Base-by-base conservation (phyloP, 495 filamentous ascomycete species). In the Aspergillus leporis region DNA sequence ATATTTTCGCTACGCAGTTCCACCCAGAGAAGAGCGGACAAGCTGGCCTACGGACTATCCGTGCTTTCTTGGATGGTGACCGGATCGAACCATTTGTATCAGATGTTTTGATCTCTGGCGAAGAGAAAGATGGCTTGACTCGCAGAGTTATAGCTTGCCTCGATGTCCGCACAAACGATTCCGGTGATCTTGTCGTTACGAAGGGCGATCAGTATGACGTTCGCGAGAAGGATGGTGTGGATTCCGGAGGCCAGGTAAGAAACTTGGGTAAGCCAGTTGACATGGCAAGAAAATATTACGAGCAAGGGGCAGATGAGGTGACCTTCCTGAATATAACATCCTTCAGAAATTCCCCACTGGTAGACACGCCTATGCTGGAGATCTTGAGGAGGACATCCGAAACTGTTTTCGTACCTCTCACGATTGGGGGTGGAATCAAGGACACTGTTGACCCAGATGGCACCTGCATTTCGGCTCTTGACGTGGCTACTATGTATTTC, bases 151-250 rank as follows among this genome's bases (percentile, higher is more conserved):
- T 98, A 67, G 94, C 95, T 4, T 98, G 94, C 67, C 84, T 98
- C 16, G 94, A 98, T 70, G 94, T 98, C 30, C 89, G 94, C 9
- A 85, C 94, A n/a, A 98, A 98, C 70, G 95, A 98, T 70, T 78
- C 89, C 49, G 95, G 95, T 5, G 95, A 98, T 71, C 75, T 98
- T 18, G 95, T 98, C 0, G 94, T 98, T 16, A 98, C 94, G 5
- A 98, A 98, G 74, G 94, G 94, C 9, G 94, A 98, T 70, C 94
- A 98, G 67, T 98, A 98, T 74, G 94, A 98, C 66, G 94, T 98
- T n/a, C 88, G 94, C n/a, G 94, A 97, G 67, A 96, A 96, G 74
- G 78, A 71, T 54, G 77, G 72, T 12, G 67, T 74, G 19, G 67
- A 79, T 9, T 74, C 76, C n/a, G 85, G 81, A 51, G 86, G 92